Percentiles rank a stretch among this genome's conserved stretches.
phyloP scores from a whole-genome alignment of 2,329 filamentous ascomycete species.

The Colletotrichum ledebouriae region DNA sequence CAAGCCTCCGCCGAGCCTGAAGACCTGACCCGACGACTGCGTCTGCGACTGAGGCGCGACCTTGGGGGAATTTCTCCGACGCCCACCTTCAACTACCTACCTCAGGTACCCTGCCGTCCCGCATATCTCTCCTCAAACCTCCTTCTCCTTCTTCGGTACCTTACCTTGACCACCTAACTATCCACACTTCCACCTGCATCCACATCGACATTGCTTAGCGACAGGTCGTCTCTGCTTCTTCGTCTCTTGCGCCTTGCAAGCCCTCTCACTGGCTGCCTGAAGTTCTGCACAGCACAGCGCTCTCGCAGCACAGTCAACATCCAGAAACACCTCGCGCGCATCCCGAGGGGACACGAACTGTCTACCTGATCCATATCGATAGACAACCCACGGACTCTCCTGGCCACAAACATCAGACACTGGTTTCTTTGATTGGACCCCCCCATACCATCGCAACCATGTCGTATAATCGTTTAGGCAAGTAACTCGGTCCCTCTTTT shows the following conservation, averaged over 20 bases:
- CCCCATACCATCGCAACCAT: slow-evolving; percentile 58
- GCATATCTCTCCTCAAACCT: slow-evolving; percentile 4
- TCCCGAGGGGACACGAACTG: slow-evolving; percentile 31
- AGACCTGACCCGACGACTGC: slow-evolving; percentile 30
- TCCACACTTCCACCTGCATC: slow-evolving; percentile 21
- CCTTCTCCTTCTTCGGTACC: slow-evolving; percentile 12
- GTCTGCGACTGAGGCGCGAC: slow-evolving; percentile 29
- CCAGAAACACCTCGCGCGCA: slow-evolving; percentile 36
- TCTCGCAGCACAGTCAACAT: slow-evolving; percentile 37
- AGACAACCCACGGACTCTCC: slow-evolving; percentile 39
- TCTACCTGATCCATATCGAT: slow-evolving; percentile 38
- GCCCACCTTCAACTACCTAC: slow-evolving; percentile 21
- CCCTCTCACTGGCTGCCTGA: slow-evolving; percentile 15
- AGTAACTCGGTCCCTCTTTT: slow-evolving; percentile 54
- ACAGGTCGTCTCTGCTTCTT: slow-evolving; percentile 16
- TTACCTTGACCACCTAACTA: slow-evolving; percentile 11
- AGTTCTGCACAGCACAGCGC: slow-evolving; percentile 37
- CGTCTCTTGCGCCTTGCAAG: slow-evolving; percentile 12
- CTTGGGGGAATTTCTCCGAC: slow-evolving; percentile 11
- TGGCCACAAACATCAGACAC: slow-evolving; percentile 43
- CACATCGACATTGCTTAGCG: slow-evolving; percentile 23
- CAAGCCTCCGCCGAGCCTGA: slow-evolving; percentile 19
- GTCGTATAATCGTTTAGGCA: slow-evolving; percentile 82
- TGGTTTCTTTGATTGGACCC: slow-evolving; percentile 36
- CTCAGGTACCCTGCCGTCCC: slow-evolving; percentile 3